A percentile compares a stretch with the other conserved stretches of the same genome.
Conservation (phyloP, 2,329 filamentous ascomycete species). For the Exophiala phaeomuriformis region DNA sequence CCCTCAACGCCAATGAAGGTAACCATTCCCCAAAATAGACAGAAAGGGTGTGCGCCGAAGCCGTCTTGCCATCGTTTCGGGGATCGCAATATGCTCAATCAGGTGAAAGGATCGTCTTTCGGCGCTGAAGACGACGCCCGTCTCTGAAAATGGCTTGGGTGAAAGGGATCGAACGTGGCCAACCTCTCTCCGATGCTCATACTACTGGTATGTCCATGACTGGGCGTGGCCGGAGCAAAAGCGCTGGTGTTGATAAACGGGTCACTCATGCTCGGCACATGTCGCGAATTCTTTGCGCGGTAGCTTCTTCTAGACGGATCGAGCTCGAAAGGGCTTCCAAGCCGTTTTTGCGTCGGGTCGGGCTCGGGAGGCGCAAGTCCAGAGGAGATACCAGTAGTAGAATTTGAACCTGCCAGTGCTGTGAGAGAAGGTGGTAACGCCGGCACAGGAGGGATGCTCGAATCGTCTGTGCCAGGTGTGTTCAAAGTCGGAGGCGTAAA, state of each 20-base stretch:
- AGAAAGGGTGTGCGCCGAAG: neutral
- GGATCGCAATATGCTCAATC: neutral
- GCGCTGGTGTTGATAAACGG: conserved; percentile 34
- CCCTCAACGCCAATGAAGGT: neutral
- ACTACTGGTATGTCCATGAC: conserved; percentile 16
- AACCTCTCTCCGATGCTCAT: conserved; percentile 24
- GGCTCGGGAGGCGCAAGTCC: conserved; percentile 31
- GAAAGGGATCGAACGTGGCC: conserved; percentile 20
- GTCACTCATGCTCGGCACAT: conserved; percentile 40
- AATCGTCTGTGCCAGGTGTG: conserved; percentile 26
- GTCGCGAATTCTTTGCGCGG: conserved; percentile 32
- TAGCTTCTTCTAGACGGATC: conserved; percentile 33
- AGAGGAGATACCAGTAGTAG: conserved; percentile 18
- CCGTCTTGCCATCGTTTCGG: neutral
- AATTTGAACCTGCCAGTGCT: conserved; percentile 12
- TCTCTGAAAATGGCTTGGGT: conserved; percentile 17
- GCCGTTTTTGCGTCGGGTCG: conserved; percentile 37
- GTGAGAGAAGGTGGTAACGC: conserved; percentile 20
- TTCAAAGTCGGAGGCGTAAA: conserved; percentile 43
- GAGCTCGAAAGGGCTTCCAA: conserved; percentile 43
- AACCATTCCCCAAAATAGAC: neutral
- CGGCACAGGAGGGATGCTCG: conserved; percentile 22
- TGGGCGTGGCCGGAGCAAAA: conserved; percentile 15
- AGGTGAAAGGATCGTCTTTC: conserved; percentile 22
- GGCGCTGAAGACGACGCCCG: conserved; percentile 1